Evolutionary conservation across 2,329 filamentous ascomycete species (phyloP).

Genomic region (Fusarium cicatricum): DNA sequence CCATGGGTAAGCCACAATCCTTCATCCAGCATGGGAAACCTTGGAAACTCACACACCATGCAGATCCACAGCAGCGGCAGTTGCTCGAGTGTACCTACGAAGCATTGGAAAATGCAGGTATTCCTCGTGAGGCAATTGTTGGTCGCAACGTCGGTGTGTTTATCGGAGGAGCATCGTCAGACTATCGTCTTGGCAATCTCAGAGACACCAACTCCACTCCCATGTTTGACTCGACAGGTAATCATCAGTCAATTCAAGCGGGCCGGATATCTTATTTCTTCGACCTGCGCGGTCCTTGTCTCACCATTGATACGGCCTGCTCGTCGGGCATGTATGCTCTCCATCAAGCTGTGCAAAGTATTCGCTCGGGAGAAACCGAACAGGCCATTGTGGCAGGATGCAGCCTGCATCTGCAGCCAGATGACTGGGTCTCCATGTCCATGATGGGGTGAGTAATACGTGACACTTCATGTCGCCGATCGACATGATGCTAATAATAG

Average conservation of each 20-base stretch:
- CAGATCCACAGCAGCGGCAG: slow-evolving; percentile 62
- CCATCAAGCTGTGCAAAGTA: slow-evolving; percentile 44
- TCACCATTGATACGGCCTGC: slow-evolving; percentile 50
- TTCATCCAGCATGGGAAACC: not conserved
- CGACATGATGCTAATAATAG: no score
- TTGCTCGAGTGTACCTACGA: slow-evolving; percentile 63
- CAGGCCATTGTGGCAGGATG: slow-evolving; percentile 53
- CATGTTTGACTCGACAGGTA: slow-evolving; percentile 61
- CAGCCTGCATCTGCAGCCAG: slow-evolving; percentile 18
- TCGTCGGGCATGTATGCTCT: slow-evolving; percentile 46
- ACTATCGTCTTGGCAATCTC: slow-evolving; percentile 57
- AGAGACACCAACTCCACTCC: slow-evolving; percentile 57
- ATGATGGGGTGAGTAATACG: slow-evolving; percentile 39
- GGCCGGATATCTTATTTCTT: slow-evolving; percentile 50
- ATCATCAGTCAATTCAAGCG: slow-evolving; percentile 60
- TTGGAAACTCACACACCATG: no score
- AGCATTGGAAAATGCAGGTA: slow-evolving; percentile 61
- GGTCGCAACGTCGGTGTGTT: slow-evolving; percentile 61
- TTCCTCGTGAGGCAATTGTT: slow-evolving; percentile 56
- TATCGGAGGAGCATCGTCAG: slow-evolving; percentile 56
- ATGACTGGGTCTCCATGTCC: slow-evolving; percentile 43
- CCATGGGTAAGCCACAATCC: slow-evolving; percentile 50
- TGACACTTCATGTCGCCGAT: no score
- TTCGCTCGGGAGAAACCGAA: slow-evolving; percentile 41
- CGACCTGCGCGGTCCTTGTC: slow-evolving; percentile 45